phyloP scores from a whole-genome alignment of 2,329 filamentous ascomycete genomes.

The Fusarium oxysporum region DNA sequence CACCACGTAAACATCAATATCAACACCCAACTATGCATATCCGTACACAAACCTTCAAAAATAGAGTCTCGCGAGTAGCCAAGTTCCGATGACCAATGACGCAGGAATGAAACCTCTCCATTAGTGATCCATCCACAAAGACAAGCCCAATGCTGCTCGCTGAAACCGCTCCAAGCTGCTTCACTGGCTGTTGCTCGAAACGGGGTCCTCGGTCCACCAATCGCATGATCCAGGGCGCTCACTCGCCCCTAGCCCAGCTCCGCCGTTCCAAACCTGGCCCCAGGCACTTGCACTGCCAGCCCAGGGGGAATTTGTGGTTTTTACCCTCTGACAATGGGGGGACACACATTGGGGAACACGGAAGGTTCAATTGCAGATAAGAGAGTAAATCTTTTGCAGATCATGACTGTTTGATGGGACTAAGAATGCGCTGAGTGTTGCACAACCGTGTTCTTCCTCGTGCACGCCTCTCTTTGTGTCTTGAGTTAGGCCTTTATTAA shows the following conservation, averaged over 20 bases:
- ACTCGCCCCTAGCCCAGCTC: conserved; percentile 25
- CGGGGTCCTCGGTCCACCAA: conserved; percentile 25
- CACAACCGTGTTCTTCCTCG: not conserved
- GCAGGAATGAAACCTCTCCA: conserved; percentile 40
- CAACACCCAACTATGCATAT: conserved; percentile 18
- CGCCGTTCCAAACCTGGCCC: conserved; percentile 17
- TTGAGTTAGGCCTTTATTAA: not conserved
- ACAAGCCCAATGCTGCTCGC: conserved; percentile 27
- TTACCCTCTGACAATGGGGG: conserved; percentile 3
- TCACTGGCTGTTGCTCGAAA: conserved; percentile 22
- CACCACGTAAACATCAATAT: conserved; percentile 17
- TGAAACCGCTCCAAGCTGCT: conserved; percentile 29
- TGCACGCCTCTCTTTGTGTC: not conserved
- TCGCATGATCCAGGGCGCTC: conserved; percentile 3
- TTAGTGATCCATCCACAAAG: conserved; percentile 23
- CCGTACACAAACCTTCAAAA: conserved; percentile 1
- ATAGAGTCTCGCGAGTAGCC: conserved; percentile 19
- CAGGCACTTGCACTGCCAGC: not conserved
- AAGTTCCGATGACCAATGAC: conserved; percentile 35
- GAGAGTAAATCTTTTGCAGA: conserved; percentile 1
- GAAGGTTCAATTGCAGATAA: conserved; percentile 4
- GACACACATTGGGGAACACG: conserved; percentile 1
- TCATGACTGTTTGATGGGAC: not conserved
- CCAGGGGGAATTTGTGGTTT: conserved; percentile 12
- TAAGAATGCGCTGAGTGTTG: not conserved